Evolutionary conservation across 2,329 filamentous ascomycete species (phyloP), one percentile per base, ranked within the genome.

Genomic region (Xylaria sp.): DNA sequence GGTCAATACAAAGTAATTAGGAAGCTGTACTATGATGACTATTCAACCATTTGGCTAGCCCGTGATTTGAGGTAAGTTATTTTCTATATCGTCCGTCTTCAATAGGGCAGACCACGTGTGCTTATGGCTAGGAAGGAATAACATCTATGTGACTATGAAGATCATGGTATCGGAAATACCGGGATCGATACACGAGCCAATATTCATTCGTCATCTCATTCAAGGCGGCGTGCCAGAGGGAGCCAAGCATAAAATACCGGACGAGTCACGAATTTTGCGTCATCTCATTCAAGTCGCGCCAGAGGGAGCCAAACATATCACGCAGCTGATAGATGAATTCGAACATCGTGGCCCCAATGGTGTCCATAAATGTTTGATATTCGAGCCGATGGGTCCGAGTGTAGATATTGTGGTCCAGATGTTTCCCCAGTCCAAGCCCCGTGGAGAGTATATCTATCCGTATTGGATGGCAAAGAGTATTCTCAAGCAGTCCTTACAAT

Each of bases 301-400:
- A 63, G 61, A 52, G 53, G 65, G 68, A 25, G 66, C 56, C 20
- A 66, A 66, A 41, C 71, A 83, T 74, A 43, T 82, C 12, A 77
- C 81, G 45, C 74, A 68, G 25, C 50, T 83, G 25, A 65, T 80
- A 28, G 78, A 82, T 67, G 28, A 74, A 20, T 84, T 84, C 43
- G 43, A 78, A 8, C 58, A 81, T 52, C 48, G 71, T 1, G 82
- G 83, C 10, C 82, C 81, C 7, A 85, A 85, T 72, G 82, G 83
- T 12, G 74, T 36, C 2, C 83, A 85, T 68, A 69, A 76, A n/a
- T 85, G 82, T 70, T 72, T 84, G 0, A 79, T 85, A 6, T 77
- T 80, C 53, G 78, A 83, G 48, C 72, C 81, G n/a, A 61, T 83
- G 32, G 81, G 80, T 1, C 77, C 81, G 8, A 83, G 74, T 71